These are phyloP conservation scores for Botrytis hyacinthi DNA, from an alignment of 2,329 filamentous ascomycete species.

Conservation along the genomic window DNA sequence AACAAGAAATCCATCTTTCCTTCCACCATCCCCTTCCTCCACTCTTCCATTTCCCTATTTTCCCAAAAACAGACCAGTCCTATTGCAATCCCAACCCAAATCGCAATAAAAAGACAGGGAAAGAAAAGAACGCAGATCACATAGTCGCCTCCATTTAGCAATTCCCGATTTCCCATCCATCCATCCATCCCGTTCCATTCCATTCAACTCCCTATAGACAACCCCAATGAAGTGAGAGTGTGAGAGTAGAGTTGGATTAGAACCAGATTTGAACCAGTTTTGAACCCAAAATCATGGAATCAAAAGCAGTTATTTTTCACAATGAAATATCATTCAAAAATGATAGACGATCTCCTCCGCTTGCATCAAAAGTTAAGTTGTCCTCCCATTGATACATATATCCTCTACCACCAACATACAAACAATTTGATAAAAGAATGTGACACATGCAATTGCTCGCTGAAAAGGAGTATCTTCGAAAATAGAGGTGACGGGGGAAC, in stretches of 20 bases:
- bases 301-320: not conserved
- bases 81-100: slow-evolving; percentile 10
- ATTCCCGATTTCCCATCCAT: not conserved
- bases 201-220: slow-evolving; percentile 16
- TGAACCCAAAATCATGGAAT: slow-evolving; percentile 1
- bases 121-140: not conserved
- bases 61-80: not conserved
- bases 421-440: not conserved
- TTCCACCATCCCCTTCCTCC: not conserved
- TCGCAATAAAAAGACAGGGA: slow-evolving; percentile 1
- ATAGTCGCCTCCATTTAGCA: not conserved
- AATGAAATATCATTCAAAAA: slow-evolving; percentile 15
- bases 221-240: not conserved
- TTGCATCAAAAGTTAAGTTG: not conserved
- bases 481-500: slow-evolving; percentile 3
- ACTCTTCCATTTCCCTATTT: not conserved
- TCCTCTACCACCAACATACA: slow-evolving; percentile 3
- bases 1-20: not conserved
- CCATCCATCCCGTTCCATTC: not conserved
- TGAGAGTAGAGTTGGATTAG: slow-evolving; percentile 13
- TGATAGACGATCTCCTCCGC: not conserved
- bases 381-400: slow-evolving; percentile 14
- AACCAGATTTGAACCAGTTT: slow-evolving; percentile 5
- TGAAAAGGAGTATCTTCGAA: slow-evolving; percentile 13
- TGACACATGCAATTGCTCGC: slow-evolving; percentile 3